phyloP scores from a whole-genome alignment of 345 rosid genomes.

The Eucalyptus camaldulensis region DNA sequence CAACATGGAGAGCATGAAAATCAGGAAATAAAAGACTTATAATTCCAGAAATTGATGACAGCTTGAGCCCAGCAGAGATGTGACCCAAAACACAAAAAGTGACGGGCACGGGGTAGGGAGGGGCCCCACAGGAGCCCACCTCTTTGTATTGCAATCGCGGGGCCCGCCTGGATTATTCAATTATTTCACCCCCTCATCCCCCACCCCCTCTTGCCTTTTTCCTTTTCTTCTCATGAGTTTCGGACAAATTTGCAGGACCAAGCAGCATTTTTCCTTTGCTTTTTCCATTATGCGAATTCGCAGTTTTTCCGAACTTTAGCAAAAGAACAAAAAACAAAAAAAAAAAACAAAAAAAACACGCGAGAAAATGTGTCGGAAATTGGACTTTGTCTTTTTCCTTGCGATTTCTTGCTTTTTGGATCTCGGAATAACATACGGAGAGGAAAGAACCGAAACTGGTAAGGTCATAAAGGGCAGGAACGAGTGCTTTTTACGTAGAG shows the following conservation, averaged over 20 bases:
- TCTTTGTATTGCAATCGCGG: neutral
- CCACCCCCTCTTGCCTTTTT: neutral
- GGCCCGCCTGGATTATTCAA: neutral
- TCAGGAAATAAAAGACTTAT: neutral
- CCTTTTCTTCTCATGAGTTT: neutral
- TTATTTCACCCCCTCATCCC: neutral
- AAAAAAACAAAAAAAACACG: too few species aligned
- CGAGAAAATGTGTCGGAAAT: neutral
- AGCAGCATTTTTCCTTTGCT: neutral
- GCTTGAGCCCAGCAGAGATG: neutral
- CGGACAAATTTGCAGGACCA: neutral
- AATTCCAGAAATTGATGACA: neutral
- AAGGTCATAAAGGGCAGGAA: neutral
- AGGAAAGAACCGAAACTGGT: neutral
- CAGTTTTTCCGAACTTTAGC: neutral
- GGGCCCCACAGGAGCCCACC: neutral
- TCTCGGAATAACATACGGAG: neutral
- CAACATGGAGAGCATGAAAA: neutral
- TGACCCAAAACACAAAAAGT: neutral
- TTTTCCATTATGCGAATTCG: neutral
- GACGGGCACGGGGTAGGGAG: neutral
- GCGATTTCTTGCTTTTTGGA: neutral
- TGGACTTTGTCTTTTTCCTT: neutral
- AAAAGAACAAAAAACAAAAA: neutral
- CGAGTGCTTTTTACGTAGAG: neutral